Evolutionary conservation across 2,329 filamentous ascomycete species (phyloP).

Genomic region (Trichoderma oligosporum): DNA sequence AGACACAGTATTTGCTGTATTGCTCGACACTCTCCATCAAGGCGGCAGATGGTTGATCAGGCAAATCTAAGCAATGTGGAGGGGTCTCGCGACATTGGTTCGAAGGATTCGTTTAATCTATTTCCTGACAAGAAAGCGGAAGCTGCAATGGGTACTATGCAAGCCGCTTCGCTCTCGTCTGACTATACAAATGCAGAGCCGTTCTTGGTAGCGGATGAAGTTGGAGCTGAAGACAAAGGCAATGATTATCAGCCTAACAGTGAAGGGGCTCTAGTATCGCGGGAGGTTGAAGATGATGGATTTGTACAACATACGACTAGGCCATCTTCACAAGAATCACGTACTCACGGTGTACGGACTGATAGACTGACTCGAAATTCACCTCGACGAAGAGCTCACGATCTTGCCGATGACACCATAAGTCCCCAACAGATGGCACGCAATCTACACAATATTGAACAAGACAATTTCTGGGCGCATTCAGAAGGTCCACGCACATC

Average conservation of each 20-base stretch:
- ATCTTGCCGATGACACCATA: neutral
- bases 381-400: neutral
- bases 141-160: neutral
- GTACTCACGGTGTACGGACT: neutral
- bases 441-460: neutral
- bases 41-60: neutral
- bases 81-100: neutral
- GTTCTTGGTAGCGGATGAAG: neutral
- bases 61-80: neutral
- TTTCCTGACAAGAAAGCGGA: neutral
- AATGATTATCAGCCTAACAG: neutral
- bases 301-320: neutral
- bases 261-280: neutral
- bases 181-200: neutral
- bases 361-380: neutral
- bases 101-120: neutral
- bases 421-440: neutral
- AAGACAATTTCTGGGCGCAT: neutral
- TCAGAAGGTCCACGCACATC: neutral
- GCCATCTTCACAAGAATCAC: neutral
- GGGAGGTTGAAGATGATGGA: neutral
- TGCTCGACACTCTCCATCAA: conserved; percentile 7
- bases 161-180: neutral
- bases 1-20: conserved; percentile 17
- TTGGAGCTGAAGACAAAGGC: neutral